Evolutionary conservation across 495 filamentous ascomycete genomes (phyloP), one percentile per base, ranked within the genome.

Genomic region (Umbilicaria muhlenbergii): DNA sequence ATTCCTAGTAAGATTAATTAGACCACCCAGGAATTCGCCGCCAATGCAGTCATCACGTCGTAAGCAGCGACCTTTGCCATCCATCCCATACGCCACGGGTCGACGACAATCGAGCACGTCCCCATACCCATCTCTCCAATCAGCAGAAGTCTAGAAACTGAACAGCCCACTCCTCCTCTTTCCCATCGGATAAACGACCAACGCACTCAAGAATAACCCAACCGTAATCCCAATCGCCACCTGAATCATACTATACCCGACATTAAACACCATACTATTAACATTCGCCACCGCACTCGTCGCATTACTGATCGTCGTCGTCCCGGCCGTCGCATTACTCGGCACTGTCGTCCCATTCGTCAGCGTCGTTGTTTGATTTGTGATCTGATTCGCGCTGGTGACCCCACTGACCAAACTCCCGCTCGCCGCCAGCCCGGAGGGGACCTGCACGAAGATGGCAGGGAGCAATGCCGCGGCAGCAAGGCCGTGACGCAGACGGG

Each of bases 401-500:
- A 98, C 69, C 7, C 91, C 89, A n/a, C 75, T 78, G 12, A 98
- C 68, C 45, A 95, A 62, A 10, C 79, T 84, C 2, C 89, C 89
- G 28, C 75, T 76, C 4, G 86, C 86, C 1, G 91, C 85, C 11
- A 98, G 69, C 3, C 88, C 89, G 12, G 80, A 86, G 2, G 89
- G 89, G 5, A 98, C 91, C 42, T 91, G 83, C 5, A 98, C 89
- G 52, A 93, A 93, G 48, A 98, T 94, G 4, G 84, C 89, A 1
- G 89, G 89, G 0, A 96, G 63, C 63, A 98, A 81, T 6, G 84
- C 82, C 1, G 85, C 84, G 1, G 87, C 88, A 0, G 89, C 87
- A 12, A 94, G 69, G 1, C 85, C 86, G 55, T 91, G 80, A 42
- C 80, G 70, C n/a, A 87, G 51, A 11, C 91, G 73, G 7, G 83